Conservation (phyloP, 73 alveolate genomes). For the Paramecium octaurelia region DNA sequence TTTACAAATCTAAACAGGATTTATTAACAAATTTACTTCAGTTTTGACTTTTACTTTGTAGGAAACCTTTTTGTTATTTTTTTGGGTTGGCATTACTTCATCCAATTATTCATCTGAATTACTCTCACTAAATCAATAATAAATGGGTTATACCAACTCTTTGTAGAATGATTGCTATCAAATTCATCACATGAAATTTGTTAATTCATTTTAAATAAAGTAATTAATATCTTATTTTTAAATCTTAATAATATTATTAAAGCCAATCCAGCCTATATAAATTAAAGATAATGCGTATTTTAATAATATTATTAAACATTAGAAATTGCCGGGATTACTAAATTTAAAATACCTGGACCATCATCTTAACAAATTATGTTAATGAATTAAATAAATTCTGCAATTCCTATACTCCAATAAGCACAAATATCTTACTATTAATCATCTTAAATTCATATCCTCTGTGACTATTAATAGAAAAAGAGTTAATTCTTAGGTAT, state of each 20-base stretch:
- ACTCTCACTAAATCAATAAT: not conserved
- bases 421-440: not conserved
- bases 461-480: not conserved
- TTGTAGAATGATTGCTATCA: slow-evolving; percentile 4
- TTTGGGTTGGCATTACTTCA: not conserved
- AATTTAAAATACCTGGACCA: not conserved
- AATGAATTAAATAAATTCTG: not conserved
- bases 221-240: not conserved
- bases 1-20: not conserved
- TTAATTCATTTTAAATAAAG: not conserved
- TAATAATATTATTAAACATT: not conserved
- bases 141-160: not conserved
- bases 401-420: not conserved
- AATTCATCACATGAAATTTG: not conserved
- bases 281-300: slow-evolving; percentile 21
- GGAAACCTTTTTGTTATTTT: not conserved
- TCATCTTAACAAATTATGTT: not conserved
- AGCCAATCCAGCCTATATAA: not conserved
- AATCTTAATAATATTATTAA: slow-evolving; percentile 8
- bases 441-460: not conserved
- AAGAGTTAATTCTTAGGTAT: no score
- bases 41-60: slow-evolving; percentile 25
- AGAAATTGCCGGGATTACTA: not conserved
- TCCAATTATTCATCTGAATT: not conserved
- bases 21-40: not conserved